Base-by-base conservation (phyloP, 1,139 yeast genomes). In the Yamadazyma triangularis region DNA sequence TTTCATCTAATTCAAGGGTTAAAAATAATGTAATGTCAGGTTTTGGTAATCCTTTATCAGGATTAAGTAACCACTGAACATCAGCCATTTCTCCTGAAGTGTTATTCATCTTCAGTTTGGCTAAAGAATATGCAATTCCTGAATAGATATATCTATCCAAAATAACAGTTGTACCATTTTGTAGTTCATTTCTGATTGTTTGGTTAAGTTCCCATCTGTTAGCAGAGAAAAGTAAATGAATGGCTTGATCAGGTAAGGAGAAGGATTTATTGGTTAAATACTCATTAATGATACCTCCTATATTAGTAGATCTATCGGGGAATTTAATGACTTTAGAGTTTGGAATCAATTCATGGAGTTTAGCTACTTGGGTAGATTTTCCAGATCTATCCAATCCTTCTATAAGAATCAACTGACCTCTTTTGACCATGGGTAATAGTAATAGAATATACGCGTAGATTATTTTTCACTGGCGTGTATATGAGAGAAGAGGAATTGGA, bases 301-400 rank as follows among this genome's bases (percentile, higher is more conserved):
- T 80, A 4, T 71, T 68, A 0, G 98, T 93, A 2, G 82, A 64
- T 36, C 98, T 68, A 35, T 88, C 93, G 11, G 97, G 98, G 44
- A 89, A 91, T 53, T 86, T 87, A 40, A 84, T 45, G 27, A 83
- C 57, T 33, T 62, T 61, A 3, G 73, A 73, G 11, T 60, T 36
- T 4, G 59, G 40, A 8, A 86, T 57, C 11, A 47, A 49, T 3
- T 59, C 50, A 1, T 61, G 49, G 4, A 86, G 59, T 4, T 59
- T 45, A 3, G 59, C 60, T 3, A 91, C 81, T 53, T 93, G 98
- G 0, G 97, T 88, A 1, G 96, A 77, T 53, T 93, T 93, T 0
- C 99, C 99, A 0, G 97, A 82, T 31, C 98, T 64, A 51, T 93
- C 99, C 2, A 91, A 73, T 0, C 99, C 99, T 56, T 93, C 99